Percentiles rank a stretch among this genome's conserved stretches.
Evolutionary conservation across 1,284 basidiomycete species (phyloP).

Genomic region (Austroboletus novae-zelandiae): DNA sequence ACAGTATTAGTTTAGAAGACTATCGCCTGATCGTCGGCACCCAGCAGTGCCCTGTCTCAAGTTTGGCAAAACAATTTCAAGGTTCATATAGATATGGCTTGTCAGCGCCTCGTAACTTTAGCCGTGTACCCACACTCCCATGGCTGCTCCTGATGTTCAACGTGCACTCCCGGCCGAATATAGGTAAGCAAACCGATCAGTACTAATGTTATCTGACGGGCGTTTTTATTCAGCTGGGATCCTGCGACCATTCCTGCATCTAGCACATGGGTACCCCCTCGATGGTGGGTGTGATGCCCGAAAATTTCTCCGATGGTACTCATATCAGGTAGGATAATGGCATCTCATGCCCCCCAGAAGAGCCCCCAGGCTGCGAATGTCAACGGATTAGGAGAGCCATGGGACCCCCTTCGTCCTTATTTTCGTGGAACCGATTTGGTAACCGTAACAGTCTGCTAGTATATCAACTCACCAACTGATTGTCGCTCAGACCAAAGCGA

Average conservation of each 20-base stretch:
- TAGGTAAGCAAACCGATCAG: slow-evolving; percentile 10
- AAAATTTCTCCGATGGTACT: neutral
- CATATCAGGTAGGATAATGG: slow-evolving; percentile 20
- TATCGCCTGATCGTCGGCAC: no score
- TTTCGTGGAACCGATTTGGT: slow-evolving; percentile 27
- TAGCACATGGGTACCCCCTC: slow-evolving; percentile 28
- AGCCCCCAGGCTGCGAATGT: neutral
- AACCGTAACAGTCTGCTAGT: neutral
- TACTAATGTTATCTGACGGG: neutral
- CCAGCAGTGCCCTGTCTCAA: no score
- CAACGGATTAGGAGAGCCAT: slow-evolving; percentile 28
- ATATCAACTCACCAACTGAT: neutral
- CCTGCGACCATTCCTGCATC: slow-evolving; percentile 18
- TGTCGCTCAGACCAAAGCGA: slow-evolving; percentile 18
- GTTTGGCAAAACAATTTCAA: no score
- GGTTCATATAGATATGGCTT: no score
- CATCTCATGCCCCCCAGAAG: slow-evolving; percentile 2
- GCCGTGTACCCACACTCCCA: slow-evolving; percentile 1
- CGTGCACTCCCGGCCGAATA: slow-evolving; percentile 13
- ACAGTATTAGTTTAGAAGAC: no score
- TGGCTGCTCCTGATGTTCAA: slow-evolving; percentile 25
- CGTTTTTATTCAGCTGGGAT: slow-evolving; percentile 20
- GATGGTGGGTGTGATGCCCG: slow-evolving; percentile 11
- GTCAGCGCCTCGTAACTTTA: no score
- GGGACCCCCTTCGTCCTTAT: slow-evolving; percentile 19